A percentile compares a stretch with the other conserved stretches of the same genome.
These are phyloP conservation scores for Silene vulgaris DNA, from an alignment of 179 eudicot genomes.

Conservation along the genomic window DNA sequence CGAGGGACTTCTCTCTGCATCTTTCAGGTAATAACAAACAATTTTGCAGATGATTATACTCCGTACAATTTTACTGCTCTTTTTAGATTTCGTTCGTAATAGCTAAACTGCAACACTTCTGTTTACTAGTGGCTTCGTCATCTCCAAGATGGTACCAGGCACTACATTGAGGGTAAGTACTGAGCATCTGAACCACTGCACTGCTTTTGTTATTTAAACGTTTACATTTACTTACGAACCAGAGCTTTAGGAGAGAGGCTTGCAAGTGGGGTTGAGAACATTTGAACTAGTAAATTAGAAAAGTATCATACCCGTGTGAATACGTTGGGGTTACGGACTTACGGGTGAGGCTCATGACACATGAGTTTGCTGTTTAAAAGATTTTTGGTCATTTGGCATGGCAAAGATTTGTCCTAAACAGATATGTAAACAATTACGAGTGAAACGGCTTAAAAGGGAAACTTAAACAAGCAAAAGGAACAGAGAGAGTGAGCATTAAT, in stretches of 20 bases:
- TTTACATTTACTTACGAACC: neutral
- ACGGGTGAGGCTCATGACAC: neutral
- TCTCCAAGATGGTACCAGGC: conserved; percentile 88
- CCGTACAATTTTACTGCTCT: neutral
- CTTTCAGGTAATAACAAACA: conserved; percentile 61
- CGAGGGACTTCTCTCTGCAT: conserved; percentile 82
- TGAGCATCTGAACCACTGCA: neutral
- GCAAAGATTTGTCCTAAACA: no score
- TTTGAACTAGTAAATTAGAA: no score
- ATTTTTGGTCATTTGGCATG: neutral
- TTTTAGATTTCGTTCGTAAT: conserved; percentile 10
- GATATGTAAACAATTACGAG: neutral
- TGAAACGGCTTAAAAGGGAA: neutral
- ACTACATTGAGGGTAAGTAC: conserved; percentile 77
- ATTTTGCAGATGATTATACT: conserved; percentile 6
- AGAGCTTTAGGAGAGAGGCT: neutral
- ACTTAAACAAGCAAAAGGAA: neutral
- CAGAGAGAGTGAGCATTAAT: neutral
- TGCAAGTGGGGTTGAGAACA: no score
- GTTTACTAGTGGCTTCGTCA: conserved; percentile 82
- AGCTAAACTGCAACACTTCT: conserved; percentile 2
- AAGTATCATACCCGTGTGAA: neutral
- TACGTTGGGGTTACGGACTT: neutral
- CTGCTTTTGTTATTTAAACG: neutral
- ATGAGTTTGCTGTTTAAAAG: neutral